Base-by-base conservation (phyloP, 768 basidiomycete genomes). In the Podaxis rugospora region DNA sequence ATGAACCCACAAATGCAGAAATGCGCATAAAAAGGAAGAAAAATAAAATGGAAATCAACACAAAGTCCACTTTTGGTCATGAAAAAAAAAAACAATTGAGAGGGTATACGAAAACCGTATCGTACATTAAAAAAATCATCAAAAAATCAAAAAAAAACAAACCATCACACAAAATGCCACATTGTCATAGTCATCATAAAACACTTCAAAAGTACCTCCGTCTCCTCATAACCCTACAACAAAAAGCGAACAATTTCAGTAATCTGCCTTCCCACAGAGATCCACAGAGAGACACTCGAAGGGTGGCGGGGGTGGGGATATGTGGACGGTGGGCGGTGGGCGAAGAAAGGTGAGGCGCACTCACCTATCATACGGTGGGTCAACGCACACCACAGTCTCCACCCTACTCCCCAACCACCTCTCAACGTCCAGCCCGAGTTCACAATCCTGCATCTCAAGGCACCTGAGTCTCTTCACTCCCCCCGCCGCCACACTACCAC, bases 351-450 rank as follows among this genome's bases (percentile, higher is more conserved):
- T 58, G 27, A 57, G 55, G 18, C 64, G 51, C 51, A 62, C 73
- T 69, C 68, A 78, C 76, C 78, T 72, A 59, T 78, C 86, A 68
- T 77, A 82, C 50, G 79, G 67, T 18, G 84, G 80, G 62, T 90
- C 88, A 9, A 82, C 80, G 65, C 84, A 87, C 27, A 80, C 74
- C 1, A 90, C 87, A 32, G 83, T 83, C 14, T 81, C 81, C 50
- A 91, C 79, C 59, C 89, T 74, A 57, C 72, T 77, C 69, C 79
- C 80, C 66, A 92, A 66, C 89, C 89, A 91, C 66, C 77, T 75
- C 64, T 89, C 72, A 51, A 92, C 87, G 67, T 92, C 89, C 70
- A 81, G 78, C 1, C 88, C 88, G 11, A 90, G 71, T 14, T 60
- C 59, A 36, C 59, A 61, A 75, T 78, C 46, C 83, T 76, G 71